These are phyloP conservation scores for Trichomonas tenax DNA, from an alignment of 208 protist genomes.

Conservation along the genomic window DNA sequence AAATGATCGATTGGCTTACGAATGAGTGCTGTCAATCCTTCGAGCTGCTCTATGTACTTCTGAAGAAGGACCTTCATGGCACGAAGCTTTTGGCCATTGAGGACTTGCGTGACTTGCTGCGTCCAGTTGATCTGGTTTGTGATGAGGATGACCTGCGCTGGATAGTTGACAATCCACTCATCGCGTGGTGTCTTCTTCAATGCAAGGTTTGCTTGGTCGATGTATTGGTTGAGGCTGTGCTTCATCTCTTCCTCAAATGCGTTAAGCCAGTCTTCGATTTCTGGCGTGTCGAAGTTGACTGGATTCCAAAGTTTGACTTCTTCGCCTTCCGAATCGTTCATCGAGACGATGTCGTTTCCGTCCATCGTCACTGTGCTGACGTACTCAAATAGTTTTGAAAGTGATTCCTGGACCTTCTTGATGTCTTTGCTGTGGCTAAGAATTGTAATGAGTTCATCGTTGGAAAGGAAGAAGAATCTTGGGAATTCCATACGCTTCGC, in stretches of 20 bases:
- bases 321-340: constrained; percentile 41
- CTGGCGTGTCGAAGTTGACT: constrained; percentile 38
- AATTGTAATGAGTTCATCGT: constrained; percentile 90
- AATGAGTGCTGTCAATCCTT: background rate
- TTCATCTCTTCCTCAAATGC: constrained; percentile 60
- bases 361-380: constrained; percentile 53
- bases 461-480: constrained; percentile 81
- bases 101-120: constrained; percentile 62
- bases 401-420: constrained; percentile 76
- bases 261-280: constrained; percentile 88
- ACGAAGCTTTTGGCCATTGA: constrained; percentile 35
- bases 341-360: constrained; percentile 52
- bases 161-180: constrained; percentile 71
- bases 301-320: constrained; percentile 27
- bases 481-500: constrained; percentile 54
- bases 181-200: constrained; percentile 36
- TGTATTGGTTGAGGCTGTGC: background rate
- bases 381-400: constrained; percentile 88
- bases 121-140: constrained; percentile 76
- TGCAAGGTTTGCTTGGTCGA: background rate
- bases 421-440: constrained; percentile 83
- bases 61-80: background rate
- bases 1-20: background rate
- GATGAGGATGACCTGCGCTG: constrained; percentile 69
- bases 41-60: constrained; percentile 39